Conservation (phyloP, 164 flowering plant genomes). For the Stephania yunnanensis region DNA sequence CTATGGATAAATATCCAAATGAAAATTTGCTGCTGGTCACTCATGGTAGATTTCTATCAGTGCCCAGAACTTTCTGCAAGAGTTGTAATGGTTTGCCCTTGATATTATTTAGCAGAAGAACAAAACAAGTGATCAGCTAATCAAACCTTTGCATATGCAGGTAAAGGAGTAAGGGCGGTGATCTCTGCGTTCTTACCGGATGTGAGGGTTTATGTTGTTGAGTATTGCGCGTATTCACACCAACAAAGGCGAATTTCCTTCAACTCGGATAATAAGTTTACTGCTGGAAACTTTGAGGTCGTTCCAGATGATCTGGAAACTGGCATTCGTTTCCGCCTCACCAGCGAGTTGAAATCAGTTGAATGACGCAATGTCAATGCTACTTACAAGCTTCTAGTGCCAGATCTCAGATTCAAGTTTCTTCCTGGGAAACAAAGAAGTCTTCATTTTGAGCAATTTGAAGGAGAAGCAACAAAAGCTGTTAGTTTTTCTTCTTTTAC, state of each 20-base stretch:
- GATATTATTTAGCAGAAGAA: not conserved
- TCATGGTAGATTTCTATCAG: slow-evolving; percentile 47
- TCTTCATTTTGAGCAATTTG: too few species aligned
- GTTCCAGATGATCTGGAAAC: slow-evolving; percentile 21
- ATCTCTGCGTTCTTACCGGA: slow-evolving; percentile 40
- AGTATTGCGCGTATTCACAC: slow-evolving; percentile 60
- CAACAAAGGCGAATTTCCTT: slow-evolving; percentile 32
- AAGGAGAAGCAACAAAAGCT: too few species aligned
- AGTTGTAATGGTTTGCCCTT: not conserved
- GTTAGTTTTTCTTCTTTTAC: too few species aligned
- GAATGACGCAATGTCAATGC: too few species aligned
- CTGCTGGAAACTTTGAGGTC: slow-evolving; percentile 43
- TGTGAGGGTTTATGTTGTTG: slow-evolving; percentile 41
- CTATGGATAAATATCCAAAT: slow-evolving; percentile 66
- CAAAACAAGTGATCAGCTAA: not conserved
- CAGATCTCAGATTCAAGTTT: too few species aligned
- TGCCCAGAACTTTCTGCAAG: too few species aligned
- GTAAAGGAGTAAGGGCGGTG: slow-evolving; percentile 70
- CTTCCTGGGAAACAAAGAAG: too few species aligned
- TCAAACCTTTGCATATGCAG: slow-evolving; percentile 23
- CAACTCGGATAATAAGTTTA: slow-evolving; percentile 20
- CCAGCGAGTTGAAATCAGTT: not conserved
- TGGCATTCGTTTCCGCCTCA: slow-evolving; percentile 26
- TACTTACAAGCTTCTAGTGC: too few species aligned
- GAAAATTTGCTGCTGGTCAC: slow-evolving; percentile 80